These are phyloP conservation scores for Lepidium africanum DNA, from an alignment of 345 rosid genomes.

Conservation along the genomic window DNA sequence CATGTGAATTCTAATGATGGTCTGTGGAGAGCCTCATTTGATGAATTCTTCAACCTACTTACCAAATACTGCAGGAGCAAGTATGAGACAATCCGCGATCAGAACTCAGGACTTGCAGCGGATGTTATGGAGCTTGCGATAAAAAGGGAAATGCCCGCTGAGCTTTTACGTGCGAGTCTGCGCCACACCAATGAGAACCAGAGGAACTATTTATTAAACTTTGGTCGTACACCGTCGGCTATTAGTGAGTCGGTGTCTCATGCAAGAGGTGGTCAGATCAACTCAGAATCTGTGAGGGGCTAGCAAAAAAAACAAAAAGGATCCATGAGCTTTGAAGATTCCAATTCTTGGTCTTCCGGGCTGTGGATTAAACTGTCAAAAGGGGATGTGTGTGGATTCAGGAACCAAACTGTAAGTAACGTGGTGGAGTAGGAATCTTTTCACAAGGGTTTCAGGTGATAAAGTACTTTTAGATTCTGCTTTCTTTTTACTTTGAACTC, in stretches of 20 bases:
- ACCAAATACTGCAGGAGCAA: slow-evolving; percentile 90
- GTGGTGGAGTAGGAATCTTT: slow-evolving; percentile 29
- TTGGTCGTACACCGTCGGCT: slow-evolving; percentile 60
- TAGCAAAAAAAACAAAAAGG: slow-evolving; percentile 14
- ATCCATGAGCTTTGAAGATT: not conserved
- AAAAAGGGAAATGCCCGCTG: slow-evolving; percentile 91
- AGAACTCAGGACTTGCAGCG: slow-evolving; percentile 35
- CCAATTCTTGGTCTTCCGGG: not conserved
- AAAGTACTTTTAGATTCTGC: slow-evolving; percentile 18
- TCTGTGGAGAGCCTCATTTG: slow-evolving; percentile 94
- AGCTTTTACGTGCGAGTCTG: slow-evolving; percentile 88
- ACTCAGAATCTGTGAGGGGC: slow-evolving; percentile 72
- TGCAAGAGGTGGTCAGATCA: slow-evolving; percentile 45
- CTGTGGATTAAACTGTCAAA: slow-evolving; percentile 3
- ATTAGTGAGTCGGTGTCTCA: slow-evolving; percentile 36
- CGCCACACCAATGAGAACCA: slow-evolving; percentile 80
- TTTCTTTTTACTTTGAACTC: slow-evolving; percentile 17
- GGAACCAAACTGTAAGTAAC: slow-evolving; percentile 32
- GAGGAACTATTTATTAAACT: slow-evolving; percentile 64
- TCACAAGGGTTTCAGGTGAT: slow-evolving; percentile 20
- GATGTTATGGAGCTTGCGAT: slow-evolving; percentile 63
- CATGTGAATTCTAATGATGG: slow-evolving; percentile 49
- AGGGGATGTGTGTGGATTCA: slow-evolving; percentile 10
- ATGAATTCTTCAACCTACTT: slow-evolving; percentile 86
- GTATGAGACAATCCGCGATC: slow-evolving; percentile 63